These are phyloP conservation scores for Rutstroemia sp. DNA, from an alignment of 2,329 filamentous ascomycete genomes.

Conservation along the genomic window DNA sequence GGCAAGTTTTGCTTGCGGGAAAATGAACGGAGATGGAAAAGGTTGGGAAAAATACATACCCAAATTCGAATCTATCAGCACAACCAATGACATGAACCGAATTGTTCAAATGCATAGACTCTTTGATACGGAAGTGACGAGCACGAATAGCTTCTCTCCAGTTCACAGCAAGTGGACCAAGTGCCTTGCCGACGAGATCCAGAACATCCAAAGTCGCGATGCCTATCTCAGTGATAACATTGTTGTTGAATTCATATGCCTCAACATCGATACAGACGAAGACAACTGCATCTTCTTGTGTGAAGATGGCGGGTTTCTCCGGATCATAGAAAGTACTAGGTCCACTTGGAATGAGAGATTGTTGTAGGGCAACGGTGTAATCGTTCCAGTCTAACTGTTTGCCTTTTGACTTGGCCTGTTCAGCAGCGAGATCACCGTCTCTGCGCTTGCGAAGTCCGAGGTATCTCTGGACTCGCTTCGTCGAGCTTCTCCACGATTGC, in stretches of 20 bases:
- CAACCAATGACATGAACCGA: constrained; percentile 61
- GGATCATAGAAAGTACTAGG: constrained; percentile 35
- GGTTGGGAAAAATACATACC: constrained; percentile 38
- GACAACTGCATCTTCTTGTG: constrained; percentile 49
- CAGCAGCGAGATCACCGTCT: background rate
- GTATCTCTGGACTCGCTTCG: constrained; percentile 61
- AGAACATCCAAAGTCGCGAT: constrained; percentile 71
- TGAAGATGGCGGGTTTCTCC: constrained; percentile 37
- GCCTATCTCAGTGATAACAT: constrained; percentile 76
- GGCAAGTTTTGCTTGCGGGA: background rate
- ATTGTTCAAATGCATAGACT: constrained; percentile 63
- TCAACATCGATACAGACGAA: constrained; percentile 81
- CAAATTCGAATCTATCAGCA: constrained; percentile 69
- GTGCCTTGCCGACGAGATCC: constrained; percentile 44
- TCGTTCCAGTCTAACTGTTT: constrained; percentile 21
- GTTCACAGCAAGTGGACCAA: constrained; percentile 52
- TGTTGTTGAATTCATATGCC: constrained; percentile 61
- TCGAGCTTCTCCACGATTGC: constrained; percentile 44
- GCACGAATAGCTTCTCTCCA: constrained; percentile 64
- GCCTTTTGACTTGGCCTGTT: background rate
- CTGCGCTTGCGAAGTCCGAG: constrained; percentile 53
- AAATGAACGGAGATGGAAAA: background rate
- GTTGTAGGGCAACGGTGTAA: constrained; percentile 21
- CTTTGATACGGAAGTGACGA: constrained; percentile 70
- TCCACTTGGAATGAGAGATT: constrained; percentile 22